phyloP scores from a whole-genome alignment of 169 alveolate species.

The Eimeria falciformis region DNA sequence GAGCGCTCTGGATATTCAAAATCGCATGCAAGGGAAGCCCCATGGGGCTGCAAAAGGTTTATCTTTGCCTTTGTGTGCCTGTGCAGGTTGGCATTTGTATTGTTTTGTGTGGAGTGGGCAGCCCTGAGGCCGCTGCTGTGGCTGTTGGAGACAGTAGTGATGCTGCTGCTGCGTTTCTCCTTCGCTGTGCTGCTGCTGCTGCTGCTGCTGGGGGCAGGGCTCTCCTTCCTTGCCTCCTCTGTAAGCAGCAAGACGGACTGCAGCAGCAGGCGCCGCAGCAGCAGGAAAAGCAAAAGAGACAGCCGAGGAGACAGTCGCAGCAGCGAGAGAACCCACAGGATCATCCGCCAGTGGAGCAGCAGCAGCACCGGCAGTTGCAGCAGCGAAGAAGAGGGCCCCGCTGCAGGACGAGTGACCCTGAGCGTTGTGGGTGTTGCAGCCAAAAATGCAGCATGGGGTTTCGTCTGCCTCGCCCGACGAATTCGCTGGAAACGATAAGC shows the following conservation, averaged over 20 bases:
- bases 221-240: not conserved
- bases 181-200: not conserved
- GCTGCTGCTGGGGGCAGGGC: not conserved
- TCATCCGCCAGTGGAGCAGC: not conserved
- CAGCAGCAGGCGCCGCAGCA: too few relatives aligned
- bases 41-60: not conserved
- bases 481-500: not conserved
- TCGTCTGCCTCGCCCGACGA: not conserved
- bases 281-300: not conserved
- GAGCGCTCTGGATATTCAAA: not conserved
- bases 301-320: not conserved
- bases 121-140: slow-evolving; percentile 2
- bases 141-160: not conserved
- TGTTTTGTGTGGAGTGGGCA: not conserved
- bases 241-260: not conserved
- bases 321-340: not conserved
- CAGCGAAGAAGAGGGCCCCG: not conserved
- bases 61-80: not conserved
- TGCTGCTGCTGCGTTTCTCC: not conserved
- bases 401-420: not conserved
- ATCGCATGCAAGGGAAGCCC: not conserved
- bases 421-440: not conserved
- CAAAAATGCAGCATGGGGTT: not conserved
- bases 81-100: not conserved
- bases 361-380: not conserved